Base-by-base conservation (phyloP, 805 yeast species). In the Candida coquimbonensis region DNA sequence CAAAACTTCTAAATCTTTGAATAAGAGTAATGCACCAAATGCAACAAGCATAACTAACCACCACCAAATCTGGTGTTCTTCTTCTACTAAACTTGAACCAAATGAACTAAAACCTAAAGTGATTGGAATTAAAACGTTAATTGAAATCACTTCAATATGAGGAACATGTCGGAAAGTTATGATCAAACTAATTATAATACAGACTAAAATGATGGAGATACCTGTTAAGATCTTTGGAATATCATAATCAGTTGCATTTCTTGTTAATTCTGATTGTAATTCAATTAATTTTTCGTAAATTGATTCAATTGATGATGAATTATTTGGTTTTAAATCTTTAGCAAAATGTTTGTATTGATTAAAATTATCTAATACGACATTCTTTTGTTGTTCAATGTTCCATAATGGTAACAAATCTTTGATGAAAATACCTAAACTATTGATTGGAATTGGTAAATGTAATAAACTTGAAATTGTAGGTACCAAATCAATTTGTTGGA, bases 41-140 rank as follows among this genome's bases (percentile, higher is more conserved):
- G 40, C 37, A 29, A 39, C 21, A 14, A 35, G 8, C 42, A 45
- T 52, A 6, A 53, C 60, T 21, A 75, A 66, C 81, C 87, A 85
- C 87, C 95, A 93, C 99, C 99, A 93, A 16, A 90, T 63, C 59
- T 90, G 96, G 59, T 93, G 95, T 59, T 93, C 99, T 62, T 93
- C 99, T 58, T 93, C 99, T 16, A 93, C 84, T 47, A 90, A 70
- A 26, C 96, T 90, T 49, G 95, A 87, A 11, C 90, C 96, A 66
- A 90, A 87, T 52, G 83, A 73, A 0, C 87, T 72, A 0, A 70
- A 34, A 3, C 82, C 75, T 44, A 81, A 72, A 0, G 69, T 40
- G 36, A 72, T 14, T 24, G 48, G 48, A n/a, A 36, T 35, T 16
- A 39, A n/a, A 12, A 38, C 17, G 25, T 24, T 38, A n/a, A 42